Evolutionary conservation across 768 basidiomycete species (phyloP), one percentile per base, ranked within the genome.

Genomic region (Amanita phalloides): DNA sequence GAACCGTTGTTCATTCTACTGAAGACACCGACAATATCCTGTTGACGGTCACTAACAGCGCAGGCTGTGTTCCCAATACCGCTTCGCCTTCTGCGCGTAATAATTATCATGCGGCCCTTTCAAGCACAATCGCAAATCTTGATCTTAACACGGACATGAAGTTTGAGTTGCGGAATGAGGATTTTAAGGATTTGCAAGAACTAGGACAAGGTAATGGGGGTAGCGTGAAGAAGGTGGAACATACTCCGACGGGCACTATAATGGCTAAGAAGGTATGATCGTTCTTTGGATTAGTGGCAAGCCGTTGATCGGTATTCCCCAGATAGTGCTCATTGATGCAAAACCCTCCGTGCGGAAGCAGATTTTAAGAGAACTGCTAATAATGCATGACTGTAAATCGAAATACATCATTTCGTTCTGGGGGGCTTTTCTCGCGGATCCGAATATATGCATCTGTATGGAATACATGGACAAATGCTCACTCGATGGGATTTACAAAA

Each of bases 381-480:
- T 99, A 73, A 95, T 98, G 95, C 91, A 97, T 66, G 89, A 96
- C 68, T 98, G 95, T 69, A 76, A 86, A 57, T 94, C 90, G 6
- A 79, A 78, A 50, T 90, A 92, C 66, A 99, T 99, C 64, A 88
- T 99, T 60, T 93, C 90, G 0, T 99, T 97, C 72, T 94, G 86
- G 64, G 96, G 96, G 55, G 96, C 96, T 48, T 99, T 92, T 70
- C 74, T 98, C 30, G 83, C 88, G 2, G 96, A 99, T 67, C 95
- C 95, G 10, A 97, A 98, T 62, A 95, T 99, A 63, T 96, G 96
- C 67, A 95, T 97, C 48, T 98, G 93, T 70, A 97, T 99, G 86
- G 96, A 99, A 65, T 89, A 69, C 66, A 87, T 87, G 89, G 87
- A 95, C 75, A 93, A 90, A 66, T 89, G 91, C 55, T 92, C 85